Conservation (phyloP, 208 protist species). For the Kentomonas sorsogonicus region DNA sequence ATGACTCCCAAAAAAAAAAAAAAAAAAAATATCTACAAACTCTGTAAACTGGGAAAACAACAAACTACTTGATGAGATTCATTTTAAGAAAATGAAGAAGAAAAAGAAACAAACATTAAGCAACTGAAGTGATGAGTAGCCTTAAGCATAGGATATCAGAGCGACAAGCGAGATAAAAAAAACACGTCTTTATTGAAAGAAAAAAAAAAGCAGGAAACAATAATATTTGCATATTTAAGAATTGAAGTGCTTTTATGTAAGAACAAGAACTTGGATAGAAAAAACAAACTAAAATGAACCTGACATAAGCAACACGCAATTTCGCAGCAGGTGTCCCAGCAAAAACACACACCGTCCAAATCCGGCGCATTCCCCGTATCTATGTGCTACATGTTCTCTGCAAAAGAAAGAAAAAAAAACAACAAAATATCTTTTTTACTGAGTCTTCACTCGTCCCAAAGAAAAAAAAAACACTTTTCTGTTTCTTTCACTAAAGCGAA, state of each 20-base stretch:
- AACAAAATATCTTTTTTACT: too few species aligned
- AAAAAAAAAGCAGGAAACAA: background rate
- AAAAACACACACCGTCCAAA: too few species aligned
- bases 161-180: background rate
- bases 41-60: background rate
- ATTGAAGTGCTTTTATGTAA: background rate
- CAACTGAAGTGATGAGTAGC: background rate
- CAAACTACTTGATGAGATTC: background rate
- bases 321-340: too few species aligned
- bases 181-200: background rate
- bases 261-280: background rate
- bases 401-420: background rate
- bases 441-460: background rate
- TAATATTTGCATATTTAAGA: background rate
- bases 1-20: background rate
- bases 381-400: too few species aligned
- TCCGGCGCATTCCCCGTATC: too few species aligned
- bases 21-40: background rate
- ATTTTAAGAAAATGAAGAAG: background rate
- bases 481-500: background rate
- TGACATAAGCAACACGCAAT: too few species aligned
- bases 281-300: too few species aligned
- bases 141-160: background rate
- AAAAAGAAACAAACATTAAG: background rate
- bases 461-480: background rate